These are phyloP conservation scores for Monilinia polystroma DNA, from an alignment of 2,329 filamentous ascomycete genomes.

Conservation along the genomic window DNA sequence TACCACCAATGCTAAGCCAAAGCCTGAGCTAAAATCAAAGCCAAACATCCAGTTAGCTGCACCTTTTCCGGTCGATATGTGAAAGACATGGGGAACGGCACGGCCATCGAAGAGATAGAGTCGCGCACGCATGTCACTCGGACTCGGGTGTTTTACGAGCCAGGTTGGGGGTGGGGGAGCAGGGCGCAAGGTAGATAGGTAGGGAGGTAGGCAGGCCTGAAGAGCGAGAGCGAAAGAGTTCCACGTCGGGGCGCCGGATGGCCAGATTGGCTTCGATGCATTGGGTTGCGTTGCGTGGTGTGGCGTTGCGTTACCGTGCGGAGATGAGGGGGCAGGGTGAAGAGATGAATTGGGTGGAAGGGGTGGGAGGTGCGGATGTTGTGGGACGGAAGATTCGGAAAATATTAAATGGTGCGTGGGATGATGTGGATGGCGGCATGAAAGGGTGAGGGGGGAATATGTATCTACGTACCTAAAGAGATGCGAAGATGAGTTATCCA, in stretches of 20 bases:
- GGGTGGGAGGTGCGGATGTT: not conserved
- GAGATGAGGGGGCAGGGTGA: too few species aligned
- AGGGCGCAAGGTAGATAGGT: not conserved
- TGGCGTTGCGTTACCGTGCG: not conserved
- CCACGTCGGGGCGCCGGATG: too few species aligned
- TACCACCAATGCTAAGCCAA: too few species aligned
- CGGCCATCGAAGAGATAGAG: not conserved
- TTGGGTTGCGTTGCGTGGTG: too few species aligned
- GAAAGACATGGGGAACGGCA: not conserved
- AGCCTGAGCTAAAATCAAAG: not conserved
- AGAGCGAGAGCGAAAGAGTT: too few species aligned
- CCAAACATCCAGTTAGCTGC: not conserved
- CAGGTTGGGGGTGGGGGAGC: not conserved
- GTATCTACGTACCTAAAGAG: not conserved
- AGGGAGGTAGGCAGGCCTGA: slow-evolving; percentile 1
- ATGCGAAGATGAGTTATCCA: not conserved
- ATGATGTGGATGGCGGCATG: slow-evolving; percentile 1
- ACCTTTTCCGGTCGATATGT: not conserved
- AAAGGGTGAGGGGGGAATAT: not conserved
- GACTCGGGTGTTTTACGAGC: not conserved
- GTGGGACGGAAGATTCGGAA: slow-evolving; percentile 11
- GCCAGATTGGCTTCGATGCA: too few species aligned
- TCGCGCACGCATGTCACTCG: not conserved
- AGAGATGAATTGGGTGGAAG: not conserved
- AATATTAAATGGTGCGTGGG: not conserved